A percentile compares a stretch with the other conserved stretches of the same genome.
phyloP scores from a whole-genome alignment of 2,329 filamentous ascomycete genomes.

The Dryadomyces sulphureus region DNA sequence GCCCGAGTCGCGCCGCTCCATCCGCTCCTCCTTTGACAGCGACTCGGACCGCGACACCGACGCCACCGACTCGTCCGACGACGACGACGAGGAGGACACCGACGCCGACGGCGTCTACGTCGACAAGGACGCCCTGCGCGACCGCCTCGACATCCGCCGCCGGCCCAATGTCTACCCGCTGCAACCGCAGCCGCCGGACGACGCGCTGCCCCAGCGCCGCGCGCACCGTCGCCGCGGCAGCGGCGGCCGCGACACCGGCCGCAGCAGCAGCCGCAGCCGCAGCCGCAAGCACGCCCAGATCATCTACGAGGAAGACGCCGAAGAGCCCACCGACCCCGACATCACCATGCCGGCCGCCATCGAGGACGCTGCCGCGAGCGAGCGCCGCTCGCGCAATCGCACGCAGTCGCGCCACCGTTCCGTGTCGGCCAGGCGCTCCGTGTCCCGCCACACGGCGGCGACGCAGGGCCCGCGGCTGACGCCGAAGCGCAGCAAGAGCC shows the following conservation, averaged over 20 bases:
- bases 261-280: slow-evolving; percentile 3
- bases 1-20: slow-evolving; percentile 20
- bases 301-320: slow-evolving; percentile 9
- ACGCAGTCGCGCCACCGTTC: slow-evolving; percentile 5
- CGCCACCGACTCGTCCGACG: slow-evolving; percentile 20
- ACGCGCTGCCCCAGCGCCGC: slow-evolving; percentile 1
- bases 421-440: slow-evolving; percentile 11
- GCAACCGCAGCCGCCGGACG: not conserved
- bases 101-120: slow-evolving; percentile 7
- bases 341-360: slow-evolving; percentile 4
- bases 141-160: slow-evolving; percentile 7
- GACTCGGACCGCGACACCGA: slow-evolving; percentile 25
- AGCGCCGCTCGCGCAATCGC: slow-evolving; percentile 3
- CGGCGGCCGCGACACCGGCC: slow-evolving; percentile 5
- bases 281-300: not conserved
- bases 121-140: slow-evolving; percentile 6
- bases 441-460: slow-evolving; percentile 12
- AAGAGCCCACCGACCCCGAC: slow-evolving; percentile 5
- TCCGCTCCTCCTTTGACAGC: slow-evolving; percentile 19
- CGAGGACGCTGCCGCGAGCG: slow-evolving; percentile 4
- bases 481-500: slow-evolving; percentile 8
- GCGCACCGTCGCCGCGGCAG: slow-evolving; percentile 4
- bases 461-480: slow-evolving; percentile 5
- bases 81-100: slow-evolving; percentile 18
- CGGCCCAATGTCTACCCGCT: not conserved